Conservation (phyloP, 371 early-diverging fungal species). For the Rhizopus stolonifer region DNA sequence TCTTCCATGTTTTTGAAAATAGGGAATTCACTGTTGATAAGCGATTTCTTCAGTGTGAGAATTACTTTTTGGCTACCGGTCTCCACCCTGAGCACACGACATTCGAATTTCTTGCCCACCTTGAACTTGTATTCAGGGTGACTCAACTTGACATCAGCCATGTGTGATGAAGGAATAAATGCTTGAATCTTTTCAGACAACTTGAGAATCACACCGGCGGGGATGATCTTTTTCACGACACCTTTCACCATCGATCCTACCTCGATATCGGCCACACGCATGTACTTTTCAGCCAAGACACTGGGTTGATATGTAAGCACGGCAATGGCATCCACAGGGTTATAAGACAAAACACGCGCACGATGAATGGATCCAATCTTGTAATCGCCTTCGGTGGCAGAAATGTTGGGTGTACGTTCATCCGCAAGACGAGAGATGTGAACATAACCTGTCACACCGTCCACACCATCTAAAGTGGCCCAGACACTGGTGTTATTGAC, state of each 20-base stretch:
- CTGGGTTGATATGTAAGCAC: conserved; percentile 72
- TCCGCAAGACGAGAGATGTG: conserved; percentile 77
- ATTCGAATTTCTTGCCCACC: conserved; percentile 62
- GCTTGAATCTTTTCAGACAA: conserved; percentile 68
- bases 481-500: conserved; percentile 55
- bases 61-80: conserved; percentile 51
- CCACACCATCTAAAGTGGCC: conserved; percentile 50
- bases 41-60: conserved; percentile 77
- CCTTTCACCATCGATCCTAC: conserved; percentile 69
- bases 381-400: conserved; percentile 58
- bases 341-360: conserved; percentile 79
- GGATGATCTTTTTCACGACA: conserved; percentile 46
- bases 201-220: conserved; percentile 66
- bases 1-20: conserved; percentile 59
- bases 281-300: conserved; percentile 66
- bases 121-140: conserved; percentile 82
- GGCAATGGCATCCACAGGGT: conserved; percentile 70
- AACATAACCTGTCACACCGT: conserved; percentile 57
- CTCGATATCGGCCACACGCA: conserved; percentile 69
- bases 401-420: conserved; percentile 47
- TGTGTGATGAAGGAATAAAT: conserved; percentile 69
- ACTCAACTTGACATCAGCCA: conserved; percentile 74
- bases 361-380: conserved; percentile 67
- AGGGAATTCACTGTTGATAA: conserved; percentile 74
- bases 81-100: conserved; percentile 71